phyloP scores from a whole-genome alignment of 2,329 filamentous ascomycete species.

The Colletotrichum magnum region DNA sequence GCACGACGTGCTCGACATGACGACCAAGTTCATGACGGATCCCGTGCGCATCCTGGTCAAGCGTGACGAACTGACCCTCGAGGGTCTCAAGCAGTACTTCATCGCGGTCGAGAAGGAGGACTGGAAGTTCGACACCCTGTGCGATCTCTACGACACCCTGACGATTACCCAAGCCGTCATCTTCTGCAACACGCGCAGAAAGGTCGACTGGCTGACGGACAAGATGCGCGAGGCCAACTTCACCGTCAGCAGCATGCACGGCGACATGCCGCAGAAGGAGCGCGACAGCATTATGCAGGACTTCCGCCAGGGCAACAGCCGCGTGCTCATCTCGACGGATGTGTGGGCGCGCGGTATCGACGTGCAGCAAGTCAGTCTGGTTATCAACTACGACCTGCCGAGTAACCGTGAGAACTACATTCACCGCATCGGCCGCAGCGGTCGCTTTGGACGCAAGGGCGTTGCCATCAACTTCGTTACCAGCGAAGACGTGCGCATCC shows the following conservation, averaged over 20 bases:
- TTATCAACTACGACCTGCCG: slow-evolving; percentile 99
- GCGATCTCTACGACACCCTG: slow-evolving; percentile 97
- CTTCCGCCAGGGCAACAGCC: slow-evolving; percentile 95
- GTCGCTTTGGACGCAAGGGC: slow-evolving; percentile 96
- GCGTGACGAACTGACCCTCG: slow-evolving; percentile 97
- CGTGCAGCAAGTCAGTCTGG: slow-evolving; percentile 96
- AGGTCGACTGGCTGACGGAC: slow-evolving; percentile 99
- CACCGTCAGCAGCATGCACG: slow-evolving; percentile 98
- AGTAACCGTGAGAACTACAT: slow-evolving; percentile 99
- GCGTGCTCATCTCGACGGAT: slow-evolving; percentile 96
- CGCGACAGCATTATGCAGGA: slow-evolving; percentile 99
- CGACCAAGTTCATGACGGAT: slow-evolving; percentile 99
- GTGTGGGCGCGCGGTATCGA: slow-evolving; percentile 99
- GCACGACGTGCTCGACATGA: slow-evolving; percentile 99
- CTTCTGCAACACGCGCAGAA: slow-evolving; percentile 98
- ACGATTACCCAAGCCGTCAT: slow-evolving; percentile 99
- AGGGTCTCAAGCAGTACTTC: slow-evolving; percentile 98
- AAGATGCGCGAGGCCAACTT: slow-evolving; percentile 99
- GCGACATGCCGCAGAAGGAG: slow-evolving; percentile 98
- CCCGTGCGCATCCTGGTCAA: slow-evolving; percentile 97
- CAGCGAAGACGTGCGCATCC: slow-evolving; percentile 95
- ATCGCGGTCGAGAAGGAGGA: slow-evolving; percentile 99
- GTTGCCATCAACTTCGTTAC: slow-evolving; percentile 99
- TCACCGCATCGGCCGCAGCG: slow-evolving; percentile 95
- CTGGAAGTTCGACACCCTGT: slow-evolving; percentile 99